Evolutionary conservation across 768 basidiomycete genomes (phyloP), one percentile per base, ranked within the genome.

Genomic region (Lyophyllum semitale): DNA sequence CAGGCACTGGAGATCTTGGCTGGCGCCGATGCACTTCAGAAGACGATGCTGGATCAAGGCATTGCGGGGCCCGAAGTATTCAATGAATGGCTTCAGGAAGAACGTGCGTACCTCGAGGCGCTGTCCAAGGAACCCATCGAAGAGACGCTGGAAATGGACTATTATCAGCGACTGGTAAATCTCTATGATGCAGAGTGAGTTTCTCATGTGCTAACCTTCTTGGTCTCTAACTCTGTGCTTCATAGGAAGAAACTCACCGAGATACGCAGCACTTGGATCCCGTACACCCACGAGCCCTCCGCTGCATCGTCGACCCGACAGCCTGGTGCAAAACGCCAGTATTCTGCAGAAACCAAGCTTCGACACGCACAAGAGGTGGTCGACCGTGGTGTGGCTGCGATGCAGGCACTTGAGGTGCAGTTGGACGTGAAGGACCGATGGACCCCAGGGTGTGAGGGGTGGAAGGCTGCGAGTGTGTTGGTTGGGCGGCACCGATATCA

Each of bases 371-470:
- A 49, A 9, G 40, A 55, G 22, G 32, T 43, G 12, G 4, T 23
- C 2, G 54, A 55, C 20, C 20, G 37, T n/a, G 48, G 32, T 22
- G 26, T 53, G 1, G 29, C 13, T 8, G 25, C 15, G 20, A 50
- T 60, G 1, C 56, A 61, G 29, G 53, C 40, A 1, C 15, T 61
- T 0, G 67, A 66, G 44, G 12, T 41, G 11, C n/a, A 59, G 44
- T 32, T 66, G 25, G 53, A 41, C 12, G 48, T 67, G 4, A 22
- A 9, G 2, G 23, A 26, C 11, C 37, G 46, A 3, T 69, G 66
- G 66, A 58, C 15, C 7, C 40, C 53, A 6, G 42, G 32, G 0
- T n/a, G 13, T 15, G 23, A 5, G 0, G 57, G 63, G 6, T 66
- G 59, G 55, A 38, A 15, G 8, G 37, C 29, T 3, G 58, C 58